Conservation (phyloP, 805 yeast species). For the Metschnikowia similis region DNA sequence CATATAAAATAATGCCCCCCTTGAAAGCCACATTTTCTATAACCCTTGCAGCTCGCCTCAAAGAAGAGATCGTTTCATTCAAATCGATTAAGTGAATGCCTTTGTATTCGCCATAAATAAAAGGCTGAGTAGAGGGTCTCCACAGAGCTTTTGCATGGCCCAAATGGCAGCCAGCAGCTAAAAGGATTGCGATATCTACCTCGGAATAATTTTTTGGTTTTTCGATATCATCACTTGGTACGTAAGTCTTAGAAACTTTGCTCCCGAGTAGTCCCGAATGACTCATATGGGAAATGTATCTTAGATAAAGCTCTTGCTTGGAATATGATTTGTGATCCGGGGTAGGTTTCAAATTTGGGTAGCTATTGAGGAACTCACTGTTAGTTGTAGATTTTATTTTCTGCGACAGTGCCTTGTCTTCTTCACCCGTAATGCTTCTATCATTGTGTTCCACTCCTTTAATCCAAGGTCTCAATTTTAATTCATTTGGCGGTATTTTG, state of each 20-base stretch:
- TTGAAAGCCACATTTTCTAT: slow-evolving; percentile 73
- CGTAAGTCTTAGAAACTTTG: slow-evolving; percentile 54
- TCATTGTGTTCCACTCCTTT: neutral
- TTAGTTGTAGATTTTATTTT: slow-evolving; percentile 30
- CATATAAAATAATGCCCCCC: slow-evolving; percentile 81
- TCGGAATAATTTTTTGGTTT: slow-evolving; percentile 56
- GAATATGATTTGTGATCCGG: slow-evolving; percentile 64
- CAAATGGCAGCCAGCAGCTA: slow-evolving; percentile 92
- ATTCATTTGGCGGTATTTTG: slow-evolving; percentile 29
- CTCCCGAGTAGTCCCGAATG: slow-evolving; percentile 63
- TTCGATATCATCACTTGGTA: slow-evolving; percentile 62
- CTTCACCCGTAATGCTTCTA: slow-evolving; percentile 2
- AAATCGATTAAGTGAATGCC: slow-evolving; percentile 90
- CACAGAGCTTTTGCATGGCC: slow-evolving; percentile 83
- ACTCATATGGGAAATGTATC: slow-evolving; percentile 62
- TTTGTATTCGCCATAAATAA: slow-evolving; percentile 79
- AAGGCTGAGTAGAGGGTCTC: slow-evolving; percentile 82
- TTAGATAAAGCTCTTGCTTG: slow-evolving; percentile 67
- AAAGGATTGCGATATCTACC: slow-evolving; percentile 60
- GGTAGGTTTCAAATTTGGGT: slow-evolving; percentile 64
- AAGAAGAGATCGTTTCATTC: slow-evolving; percentile 70
- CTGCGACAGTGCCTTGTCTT: slow-evolving; percentile 10
- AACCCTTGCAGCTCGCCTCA: slow-evolving; percentile 83
- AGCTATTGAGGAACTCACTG: slow-evolving; percentile 30
- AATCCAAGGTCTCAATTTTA: slow-evolving; percentile 34